Base-by-base conservation (phyloP, 129 eudicot species). In the Arctium minus region DNA sequence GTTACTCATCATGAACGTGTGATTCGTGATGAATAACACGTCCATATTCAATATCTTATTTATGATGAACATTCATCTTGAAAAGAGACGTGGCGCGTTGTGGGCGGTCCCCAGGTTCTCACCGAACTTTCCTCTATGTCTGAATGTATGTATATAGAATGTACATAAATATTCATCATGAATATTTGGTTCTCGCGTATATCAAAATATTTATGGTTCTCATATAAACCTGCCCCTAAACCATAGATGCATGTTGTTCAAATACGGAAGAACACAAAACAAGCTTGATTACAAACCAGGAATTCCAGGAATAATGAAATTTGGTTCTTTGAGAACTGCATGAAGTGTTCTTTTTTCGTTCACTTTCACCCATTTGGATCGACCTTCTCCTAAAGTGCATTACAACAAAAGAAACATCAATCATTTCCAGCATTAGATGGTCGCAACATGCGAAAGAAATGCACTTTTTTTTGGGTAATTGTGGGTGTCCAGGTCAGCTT, bases 301-400 rank as follows among this genome's bases (percentile, higher is more conserved):
- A 85, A 96, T 90, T 60, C 92, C 97, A 32, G 97, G 95, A 80
- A 89, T 87, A 48, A 96, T 31, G 60, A 79, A 22, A 72, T 90
- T 88, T 2, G 91, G 89, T 73, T 89, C 97, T 87, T 85, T 89
- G 60, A 93, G 87, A 85, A 92, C 89, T 60, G 91, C 90, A 79
- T 89, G 85, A 46, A 96, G 98, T 22, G 94, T 88, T 80, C 87
- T 92, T 86, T 74, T 91, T 84, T 93, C 98, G 67, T 93, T 84
- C 85, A 96, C 94, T 88, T 83, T 88, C 69, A 87, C 89, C 97
- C 97, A 94, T 86, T 79, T 87, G 11, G 92, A 81, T 35, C 74
- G 82, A 36, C 83, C 82, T 77, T 76, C 12, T 44, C 91, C 97
- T 95, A 88, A 30, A 70, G 62, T 33, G 64, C 17, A 88, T 60